Evolutionary conservation across 495 filamentous ascomycete species (phyloP), one percentile per base, ranked within the genome.

Genomic region (Extremus antarcticus): DNA sequence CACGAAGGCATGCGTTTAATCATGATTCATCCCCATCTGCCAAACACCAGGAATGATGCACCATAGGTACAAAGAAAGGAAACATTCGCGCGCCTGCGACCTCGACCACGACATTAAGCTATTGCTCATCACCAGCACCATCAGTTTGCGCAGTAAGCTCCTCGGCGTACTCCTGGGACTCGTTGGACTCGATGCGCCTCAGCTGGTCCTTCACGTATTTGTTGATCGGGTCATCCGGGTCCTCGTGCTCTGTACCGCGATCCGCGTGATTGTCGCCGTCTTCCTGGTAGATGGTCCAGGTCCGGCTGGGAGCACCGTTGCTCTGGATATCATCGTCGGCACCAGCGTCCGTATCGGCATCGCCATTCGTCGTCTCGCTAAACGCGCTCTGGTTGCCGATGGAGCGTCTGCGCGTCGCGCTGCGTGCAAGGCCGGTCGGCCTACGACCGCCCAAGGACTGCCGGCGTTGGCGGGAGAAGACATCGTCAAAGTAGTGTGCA

Each of bases 401-500:
- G n/a, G 87, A 94, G 16, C 91, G 79, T 20, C 75, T 81, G 2
- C 88, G 94, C 0, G 87, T 92, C 2, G 87, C 90, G 23, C 90
- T 83, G 16, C 90, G 84, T 48, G 92, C 73, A 20, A 75, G 71
- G 8, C 73, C 73, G 68, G 39, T 75, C 69, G 52, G 63, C 11
- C 48, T 24, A 17, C 50, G 51, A 1, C 50, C 11, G 55, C 45
- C 25, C 1, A 62, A 25, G 24, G 55, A 58, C 66, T 65, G 21
- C 71, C 73, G 49, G 65, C 71, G 57, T 60, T 76, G 71, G 2
- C 81, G 70, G 22, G 81, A 80, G 71, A 94, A 87, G 57, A 90
- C 80, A 58, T 97, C 91, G 62, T 97, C 91, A 64, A 97, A 97
- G 72, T 96, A 96, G 68, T 95, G 90, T 9, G 82, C 76, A 66